These are phyloP conservation scores for Stephanodiscus minutulus DNA, from an alignment of 108 stramenopile genomes.

Conservation along the genomic window DNA sequence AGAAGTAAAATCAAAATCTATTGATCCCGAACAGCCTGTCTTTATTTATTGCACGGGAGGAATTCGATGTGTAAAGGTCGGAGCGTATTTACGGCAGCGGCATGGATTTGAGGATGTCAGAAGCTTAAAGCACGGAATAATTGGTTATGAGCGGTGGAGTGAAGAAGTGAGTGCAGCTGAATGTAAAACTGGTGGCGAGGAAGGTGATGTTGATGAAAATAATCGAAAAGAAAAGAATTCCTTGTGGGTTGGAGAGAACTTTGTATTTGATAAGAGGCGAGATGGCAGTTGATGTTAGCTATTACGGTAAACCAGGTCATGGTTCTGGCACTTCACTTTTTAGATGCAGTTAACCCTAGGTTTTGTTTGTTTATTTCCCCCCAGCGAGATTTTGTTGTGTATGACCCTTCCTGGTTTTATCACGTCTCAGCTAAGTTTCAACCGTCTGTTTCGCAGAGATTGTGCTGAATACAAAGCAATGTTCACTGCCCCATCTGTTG, in stretches of 20 bases:
- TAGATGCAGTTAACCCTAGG: too few species aligned
- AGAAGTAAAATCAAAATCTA: conserved; percentile 41
- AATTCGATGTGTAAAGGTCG: conserved; percentile 88
- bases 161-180: conserved; percentile 4
- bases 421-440: conserved; percentile 29
- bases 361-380: too few species aligned
- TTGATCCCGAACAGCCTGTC: conserved; percentile 57
- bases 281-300: conserved; percentile 19
- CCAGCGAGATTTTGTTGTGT: background rate
- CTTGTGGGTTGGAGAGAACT: conserved; percentile 62
- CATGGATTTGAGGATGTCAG: conserved; percentile 75
- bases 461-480: conserved; percentile 57
- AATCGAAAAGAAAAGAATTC: conserved; percentile 2
- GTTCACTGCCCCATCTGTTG: conserved; percentile 69
- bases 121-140: conserved; percentile 78
- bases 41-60: conserved; percentile 88
- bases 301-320: too few species aligned
- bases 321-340: too few species aligned
- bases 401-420: background rate
- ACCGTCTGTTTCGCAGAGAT: conserved; percentile 32
- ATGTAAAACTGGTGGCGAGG: conserved; percentile 1
- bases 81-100: conserved; percentile 70
- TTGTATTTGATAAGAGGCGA: conserved; percentile 66
- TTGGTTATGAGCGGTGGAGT: conserved; percentile 59
- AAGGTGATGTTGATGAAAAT: conserved; percentile 7